Percentiles rank a stretch among this genome's conserved stretches.
Evolutionary conservation across 129 eudicot genomes (phyloP).

Genomic region (Logfia minima): DNA sequence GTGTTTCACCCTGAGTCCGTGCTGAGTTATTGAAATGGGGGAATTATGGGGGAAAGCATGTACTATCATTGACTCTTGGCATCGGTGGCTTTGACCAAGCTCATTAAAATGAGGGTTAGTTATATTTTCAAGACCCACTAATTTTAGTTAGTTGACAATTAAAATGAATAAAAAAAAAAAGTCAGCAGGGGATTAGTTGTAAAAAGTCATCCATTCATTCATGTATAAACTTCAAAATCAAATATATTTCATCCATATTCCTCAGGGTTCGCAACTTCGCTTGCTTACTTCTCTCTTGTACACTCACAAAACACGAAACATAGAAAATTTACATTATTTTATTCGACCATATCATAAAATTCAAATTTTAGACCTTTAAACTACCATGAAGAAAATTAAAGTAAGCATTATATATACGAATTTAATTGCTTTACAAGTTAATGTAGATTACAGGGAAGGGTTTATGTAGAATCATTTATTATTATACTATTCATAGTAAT

Average conservation of each 20-base stretch:
- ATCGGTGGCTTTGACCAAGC: constrained; percentile 40
- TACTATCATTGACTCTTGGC: constrained; percentile 44
- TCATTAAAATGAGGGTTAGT: constrained; percentile 31
- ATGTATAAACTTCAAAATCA: background rate
- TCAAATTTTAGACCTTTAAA: no score
- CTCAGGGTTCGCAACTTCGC: no score
- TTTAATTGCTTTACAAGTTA: no score
- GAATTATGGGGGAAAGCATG: constrained; percentile 36
- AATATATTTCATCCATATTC: background rate
- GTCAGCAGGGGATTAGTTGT: constrained; percentile 33
- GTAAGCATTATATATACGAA: no score
- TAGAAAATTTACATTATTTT: background rate
- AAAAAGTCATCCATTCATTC: constrained; percentile 16
- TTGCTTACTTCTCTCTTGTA: background rate
- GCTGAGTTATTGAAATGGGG: constrained; percentile 27
- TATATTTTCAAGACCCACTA: constrained; percentile 33
- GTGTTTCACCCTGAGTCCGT: no score
- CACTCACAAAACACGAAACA: background rate
- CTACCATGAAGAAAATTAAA: no score
- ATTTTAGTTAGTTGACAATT: constrained; percentile 33
- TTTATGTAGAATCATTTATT: no score
- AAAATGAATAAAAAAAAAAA: constrained; percentile 19
- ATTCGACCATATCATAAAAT: background rate
- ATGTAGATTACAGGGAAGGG: no score
- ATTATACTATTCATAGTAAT: no score